phyloP scores from a whole-genome alignment of 202 grass and related monocot genomes.

The Elaeis oleifera region DNA sequence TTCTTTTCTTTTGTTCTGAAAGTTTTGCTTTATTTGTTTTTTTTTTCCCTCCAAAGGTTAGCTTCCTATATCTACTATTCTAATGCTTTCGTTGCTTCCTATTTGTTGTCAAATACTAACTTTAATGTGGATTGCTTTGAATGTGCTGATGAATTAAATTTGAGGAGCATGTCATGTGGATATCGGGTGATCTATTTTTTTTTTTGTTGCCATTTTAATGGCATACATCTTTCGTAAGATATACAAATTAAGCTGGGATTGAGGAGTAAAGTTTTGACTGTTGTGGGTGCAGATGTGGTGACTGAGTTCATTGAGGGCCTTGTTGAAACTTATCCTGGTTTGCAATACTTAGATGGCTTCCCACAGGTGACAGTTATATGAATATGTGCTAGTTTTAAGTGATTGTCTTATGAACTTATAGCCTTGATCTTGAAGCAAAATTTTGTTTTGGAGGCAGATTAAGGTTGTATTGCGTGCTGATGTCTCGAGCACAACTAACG shows the following conservation, averaged over 20 bases:
- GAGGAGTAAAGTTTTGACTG: constrained; percentile 13
- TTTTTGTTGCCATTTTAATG: not conserved
- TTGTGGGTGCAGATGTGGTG: constrained; percentile 64
- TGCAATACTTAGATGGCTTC: constrained; percentile 95
- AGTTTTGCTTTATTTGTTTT: no score
- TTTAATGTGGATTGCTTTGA: no score
- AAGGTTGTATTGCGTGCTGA: constrained; percentile 98
- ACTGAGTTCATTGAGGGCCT: constrained; percentile 96
- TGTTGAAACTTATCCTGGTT: constrained; percentile 92
- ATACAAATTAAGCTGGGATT: constrained; percentile 16
- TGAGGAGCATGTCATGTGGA: no score
- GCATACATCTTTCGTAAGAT: no score
- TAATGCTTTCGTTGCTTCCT: no score
- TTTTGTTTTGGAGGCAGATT: constrained; percentile 48
- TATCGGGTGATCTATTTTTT: not conserved
- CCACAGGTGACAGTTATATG: constrained; percentile 48
- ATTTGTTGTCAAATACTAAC: no score
- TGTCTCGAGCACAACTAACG: constrained; percentile 44
- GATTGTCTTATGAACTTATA: constrained; percentile 7
- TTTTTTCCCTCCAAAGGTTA: no score
- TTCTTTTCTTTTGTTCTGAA: no score
- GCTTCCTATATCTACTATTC: no score
- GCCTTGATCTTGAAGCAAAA: not conserved
- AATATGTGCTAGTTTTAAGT: not conserved
- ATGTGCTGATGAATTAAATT: no score